phyloP scores from a whole-genome alignment of 768 basidiomycete genomes.

The Udeniomyces megalosporus region DNA sequence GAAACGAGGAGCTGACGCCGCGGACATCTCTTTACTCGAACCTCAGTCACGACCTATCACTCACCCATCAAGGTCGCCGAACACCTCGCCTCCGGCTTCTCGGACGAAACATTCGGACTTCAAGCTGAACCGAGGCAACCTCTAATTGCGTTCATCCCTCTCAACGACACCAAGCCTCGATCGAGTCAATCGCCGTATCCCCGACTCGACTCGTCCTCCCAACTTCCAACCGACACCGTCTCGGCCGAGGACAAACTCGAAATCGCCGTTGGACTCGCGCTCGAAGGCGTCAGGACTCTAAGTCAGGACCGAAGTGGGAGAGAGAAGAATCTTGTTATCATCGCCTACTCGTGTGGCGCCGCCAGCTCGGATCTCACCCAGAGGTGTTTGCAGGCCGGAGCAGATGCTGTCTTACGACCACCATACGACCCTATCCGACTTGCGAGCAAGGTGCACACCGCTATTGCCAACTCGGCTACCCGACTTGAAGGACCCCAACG shows the following conservation, averaged over 20 bases:
- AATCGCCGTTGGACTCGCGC: background rate
- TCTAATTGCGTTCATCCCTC: background rate
- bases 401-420: background rate
- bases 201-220: background rate
- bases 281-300: background rate
- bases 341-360: background rate
- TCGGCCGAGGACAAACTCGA: background rate
- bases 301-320: background rate
- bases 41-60: background rate
- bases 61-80: background rate
- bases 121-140: too few species aligned
- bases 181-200: background rate
- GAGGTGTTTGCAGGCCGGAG: background rate
- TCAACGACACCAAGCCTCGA: background rate
- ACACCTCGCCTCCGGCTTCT: background rate
- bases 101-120: background rate
- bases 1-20: too few species aligned
- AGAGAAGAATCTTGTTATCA: background rate
- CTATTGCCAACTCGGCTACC: background rate
- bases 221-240: background rate
- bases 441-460: background rate
- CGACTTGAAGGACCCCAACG: background rate
- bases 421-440: background rate
- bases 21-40: too few species aligned
- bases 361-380: background rate